Evolutionary conservation across 2,329 filamentous ascomycete genomes (phyloP).

Genomic region (Fusarium virguliforme): DNA sequence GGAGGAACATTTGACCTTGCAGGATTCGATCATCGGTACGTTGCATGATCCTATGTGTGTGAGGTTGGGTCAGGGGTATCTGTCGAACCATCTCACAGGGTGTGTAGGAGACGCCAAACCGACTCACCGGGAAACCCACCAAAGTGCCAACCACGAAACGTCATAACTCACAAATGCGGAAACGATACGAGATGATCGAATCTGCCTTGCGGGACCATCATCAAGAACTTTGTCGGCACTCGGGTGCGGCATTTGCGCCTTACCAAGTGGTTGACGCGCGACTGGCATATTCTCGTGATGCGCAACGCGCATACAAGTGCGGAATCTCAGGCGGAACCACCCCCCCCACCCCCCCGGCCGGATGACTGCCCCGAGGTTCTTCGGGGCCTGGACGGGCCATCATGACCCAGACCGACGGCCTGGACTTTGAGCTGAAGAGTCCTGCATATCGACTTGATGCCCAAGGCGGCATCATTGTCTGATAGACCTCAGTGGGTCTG

Average conservation of each 20-base stretch:
- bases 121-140: neutral
- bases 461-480: neutral
- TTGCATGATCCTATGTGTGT: neutral
- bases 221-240: neutral
- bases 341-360: neutral
- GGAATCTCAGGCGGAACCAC: neutral
- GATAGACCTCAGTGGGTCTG: neutral
- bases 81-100: neutral
- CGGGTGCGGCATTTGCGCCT: neutral
- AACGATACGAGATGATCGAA: neutral
- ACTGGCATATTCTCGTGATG: too few species aligned
- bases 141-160: conserved; percentile 1
- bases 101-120: neutral
- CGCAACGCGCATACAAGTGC: neutral
- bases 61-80: neutral
- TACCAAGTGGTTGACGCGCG: too few species aligned
- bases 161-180: neutral
- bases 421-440: neutral
- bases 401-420: neutral
- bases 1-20: conserved; percentile 6
- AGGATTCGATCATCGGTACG: conserved; percentile 9
- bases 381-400: neutral
- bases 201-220: neutral
- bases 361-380: neutral
- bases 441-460: neutral